These are phyloP conservation scores for Barnettozyma sucrosica DNA, from an alignment of 805 yeast species.

Conservation along the genomic window DNA sequence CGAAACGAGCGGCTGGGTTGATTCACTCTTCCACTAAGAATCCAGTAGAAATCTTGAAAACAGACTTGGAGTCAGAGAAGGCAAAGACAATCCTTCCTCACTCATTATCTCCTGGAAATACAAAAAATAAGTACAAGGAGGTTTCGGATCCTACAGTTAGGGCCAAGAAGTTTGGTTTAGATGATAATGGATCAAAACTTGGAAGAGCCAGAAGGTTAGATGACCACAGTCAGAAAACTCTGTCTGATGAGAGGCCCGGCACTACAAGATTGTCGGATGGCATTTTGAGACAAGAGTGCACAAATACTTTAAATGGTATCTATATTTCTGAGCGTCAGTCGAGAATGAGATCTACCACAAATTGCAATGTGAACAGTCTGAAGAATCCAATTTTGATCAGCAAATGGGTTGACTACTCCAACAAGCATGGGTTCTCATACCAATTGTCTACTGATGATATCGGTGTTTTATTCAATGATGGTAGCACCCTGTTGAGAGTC, in stretches of 20 bases:
- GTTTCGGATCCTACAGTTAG: slow-evolving; percentile 25
- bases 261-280: slow-evolving; percentile 23
- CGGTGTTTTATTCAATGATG: slow-evolving; percentile 86
- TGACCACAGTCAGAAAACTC: slow-evolving; percentile 13
- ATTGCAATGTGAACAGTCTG: slow-evolving; percentile 8
- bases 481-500: slow-evolving; percentile 71
- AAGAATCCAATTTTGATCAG: slow-evolving; percentile 67
- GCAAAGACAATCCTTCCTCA: slow-evolving; percentile 73
- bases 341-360: slow-evolving; percentile 29
- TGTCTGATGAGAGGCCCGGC: slow-evolving; percentile 12
- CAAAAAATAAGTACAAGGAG: slow-evolving; percentile 80
- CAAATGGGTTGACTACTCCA: slow-evolving; percentile 97
- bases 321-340: slow-evolving; percentile 40
- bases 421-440: slow-evolving; percentile 92
- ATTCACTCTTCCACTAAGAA: slow-evolving; percentile 41
- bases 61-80: slow-evolving; percentile 64
- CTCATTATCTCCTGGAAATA: slow-evolving; percentile 88
- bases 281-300: slow-evolving; percentile 39
- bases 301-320: slow-evolving; percentile 40
- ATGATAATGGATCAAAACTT: slow-evolving; percentile 32
- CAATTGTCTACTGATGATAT: slow-evolving; percentile 85
- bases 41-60: slow-evolving; percentile 64
- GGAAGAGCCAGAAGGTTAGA: slow-evolving; percentile 33
- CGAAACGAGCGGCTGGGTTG: slow-evolving; percentile 62
- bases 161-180: slow-evolving; percentile 18